A percentile compares a stretch with the other conserved stretches of the same genome.
These are phyloP conservation scores for Artemisia argyi DNA, from an alignment of 129 eudicot genomes.

Conservation along the genomic window DNA sequence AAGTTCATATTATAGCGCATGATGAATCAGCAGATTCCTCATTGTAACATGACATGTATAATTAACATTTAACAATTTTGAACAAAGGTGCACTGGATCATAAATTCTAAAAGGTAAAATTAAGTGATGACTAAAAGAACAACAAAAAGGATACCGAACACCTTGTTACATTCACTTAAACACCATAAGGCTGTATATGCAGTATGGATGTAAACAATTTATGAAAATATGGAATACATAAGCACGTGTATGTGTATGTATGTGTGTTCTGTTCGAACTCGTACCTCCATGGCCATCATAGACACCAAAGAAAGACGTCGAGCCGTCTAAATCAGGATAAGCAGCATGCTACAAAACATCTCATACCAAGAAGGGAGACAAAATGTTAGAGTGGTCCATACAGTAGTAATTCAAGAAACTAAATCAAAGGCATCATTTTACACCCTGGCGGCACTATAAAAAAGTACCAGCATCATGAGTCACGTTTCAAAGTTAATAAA, in stretches of 20 bases:
- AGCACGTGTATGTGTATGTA: background rate
- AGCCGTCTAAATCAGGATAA: conserved; percentile 58
- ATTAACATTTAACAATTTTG: conserved; percentile 3
- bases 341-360: conserved; percentile 81
- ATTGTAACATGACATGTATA: background rate
- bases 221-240: conserved; percentile 5
- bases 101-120: conserved; percentile 7
- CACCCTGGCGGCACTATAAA: conserved; percentile 11
- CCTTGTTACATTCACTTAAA: background rate
- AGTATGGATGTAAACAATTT: conserved; percentile 10
- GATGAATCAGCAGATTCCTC: no score
- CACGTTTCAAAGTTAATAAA: background rate
- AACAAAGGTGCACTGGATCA: background rate
- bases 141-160: conserved; percentile 2
- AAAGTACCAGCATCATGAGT: conserved; percentile 6
- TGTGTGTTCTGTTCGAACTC: conserved; percentile 14
- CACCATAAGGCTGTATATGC: background rate
- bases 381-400: conserved; percentile 20
- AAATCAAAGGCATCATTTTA: conserved; percentile 12
- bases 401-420: conserved; percentile 4
- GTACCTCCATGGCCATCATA: conserved; percentile 99
- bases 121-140: conserved; percentile 2
- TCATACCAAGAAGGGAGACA: conserved; percentile 35
- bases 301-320: conserved; percentile 88
- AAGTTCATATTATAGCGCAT: conserved; percentile 11